Evolutionary conservation across 495 filamentous ascomycete species (phyloP).

Genomic region (Penicillium simplicissimum): DNA sequence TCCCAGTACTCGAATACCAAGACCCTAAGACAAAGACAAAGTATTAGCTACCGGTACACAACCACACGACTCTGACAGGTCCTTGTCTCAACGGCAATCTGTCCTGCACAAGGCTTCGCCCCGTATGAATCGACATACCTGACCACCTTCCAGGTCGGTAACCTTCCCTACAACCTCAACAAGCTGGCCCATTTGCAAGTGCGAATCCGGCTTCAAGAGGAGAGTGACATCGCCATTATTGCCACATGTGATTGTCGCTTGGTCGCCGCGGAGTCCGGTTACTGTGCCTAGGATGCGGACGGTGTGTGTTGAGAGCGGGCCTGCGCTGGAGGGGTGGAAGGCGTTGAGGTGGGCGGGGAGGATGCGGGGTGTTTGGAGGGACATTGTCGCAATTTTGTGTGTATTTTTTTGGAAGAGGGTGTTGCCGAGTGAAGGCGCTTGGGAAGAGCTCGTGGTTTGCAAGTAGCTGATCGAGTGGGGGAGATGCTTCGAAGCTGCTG

Average conservation of each 20-base stretch:
- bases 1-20: slow-evolving; percentile 72
- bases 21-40: slow-evolving; percentile 52
- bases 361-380: slow-evolving; percentile 67
- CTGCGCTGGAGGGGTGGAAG: slow-evolving; percentile 52
- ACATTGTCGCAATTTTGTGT: slow-evolving; percentile 32
- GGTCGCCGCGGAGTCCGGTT: slow-evolving; percentile 74
- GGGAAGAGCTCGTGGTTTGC: neutral
- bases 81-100: neutral
- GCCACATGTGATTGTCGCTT: slow-evolving; percentile 71
- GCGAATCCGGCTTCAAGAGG: slow-evolving; percentile 75
- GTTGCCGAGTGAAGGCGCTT: neutral
- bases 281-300: slow-evolving; percentile 89
- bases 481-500: slow-evolving; percentile 5
- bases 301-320: slow-evolving; percentile 53
- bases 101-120: neutral
- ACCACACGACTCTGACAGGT: neutral
- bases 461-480: neutral
- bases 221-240: slow-evolving; percentile 66
- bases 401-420: neutral
- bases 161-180: slow-evolving; percentile 94
- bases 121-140: slow-evolving; percentile 25
- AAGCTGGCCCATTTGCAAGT: slow-evolving; percentile 74
- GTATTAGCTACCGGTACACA: slow-evolving; percentile 1
- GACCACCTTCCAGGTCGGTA: slow-evolving; percentile 52
- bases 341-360: slow-evolving; percentile 65